These are phyloP conservation scores for Anastatica hierochuntica DNA, from an alignment of 345 rosid species.

Conservation along the genomic window DNA sequence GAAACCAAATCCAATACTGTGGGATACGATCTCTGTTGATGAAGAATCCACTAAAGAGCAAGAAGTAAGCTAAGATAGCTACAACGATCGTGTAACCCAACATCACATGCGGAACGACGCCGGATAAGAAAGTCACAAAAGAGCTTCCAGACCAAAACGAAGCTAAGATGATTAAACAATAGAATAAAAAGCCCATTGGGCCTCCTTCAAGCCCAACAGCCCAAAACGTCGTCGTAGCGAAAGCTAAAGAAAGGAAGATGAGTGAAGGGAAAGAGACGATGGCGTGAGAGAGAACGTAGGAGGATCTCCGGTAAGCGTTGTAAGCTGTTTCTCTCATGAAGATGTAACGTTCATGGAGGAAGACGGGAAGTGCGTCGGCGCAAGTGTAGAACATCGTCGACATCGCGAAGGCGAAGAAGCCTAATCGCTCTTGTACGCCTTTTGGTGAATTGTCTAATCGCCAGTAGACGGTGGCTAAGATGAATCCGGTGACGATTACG, in stretches of 20 bases:
- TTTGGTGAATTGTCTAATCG: constrained; percentile 29
- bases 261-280: constrained; percentile 55
- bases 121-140: constrained; percentile 73
- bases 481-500: constrained; percentile 32
- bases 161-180: constrained; percentile 41
- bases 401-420: constrained; percentile 39
- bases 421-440: constrained; percentile 32
- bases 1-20: constrained; percentile 33
- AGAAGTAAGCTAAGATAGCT: constrained; percentile 63
- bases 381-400: constrained; percentile 38
- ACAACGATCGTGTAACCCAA: constrained; percentile 68
- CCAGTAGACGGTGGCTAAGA: constrained; percentile 60
- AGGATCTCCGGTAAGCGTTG: constrained; percentile 56
- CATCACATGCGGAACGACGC: constrained; percentile 67
- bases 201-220: constrained; percentile 76
- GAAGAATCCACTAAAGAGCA: constrained; percentile 91
- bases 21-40: constrained; percentile 62
- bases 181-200: constrained; percentile 50
- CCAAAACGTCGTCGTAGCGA: constrained; percentile 61
- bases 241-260: constrained; percentile 48
- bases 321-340: constrained; percentile 59
- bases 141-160: constrained; percentile 90
- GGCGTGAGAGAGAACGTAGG: constrained; percentile 74
- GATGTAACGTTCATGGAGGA: constrained; percentile 60
- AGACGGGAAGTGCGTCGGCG: constrained; percentile 36